phyloP scores from a whole-genome alignment of 345 rosid genomes.

The Salix arbutifolia region DNA sequence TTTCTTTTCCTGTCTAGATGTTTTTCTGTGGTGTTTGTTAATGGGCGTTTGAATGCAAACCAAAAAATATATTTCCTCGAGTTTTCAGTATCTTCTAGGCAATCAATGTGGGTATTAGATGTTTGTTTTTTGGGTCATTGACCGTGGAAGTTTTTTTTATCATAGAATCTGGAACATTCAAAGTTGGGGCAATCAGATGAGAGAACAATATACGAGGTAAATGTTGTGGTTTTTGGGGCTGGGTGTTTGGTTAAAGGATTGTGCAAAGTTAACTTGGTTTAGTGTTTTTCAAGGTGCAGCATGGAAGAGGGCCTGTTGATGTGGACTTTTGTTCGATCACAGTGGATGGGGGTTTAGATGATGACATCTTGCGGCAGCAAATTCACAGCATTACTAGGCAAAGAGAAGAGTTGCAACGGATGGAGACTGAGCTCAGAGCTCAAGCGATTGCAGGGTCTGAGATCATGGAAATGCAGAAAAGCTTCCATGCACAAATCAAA shows the following conservation, averaged over 20 bases:
- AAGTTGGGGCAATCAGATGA: conserved; percentile 67
- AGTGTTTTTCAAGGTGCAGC: conserved; percentile 59
- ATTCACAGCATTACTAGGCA: conserved; percentile 51
- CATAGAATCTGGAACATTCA: conserved; percentile 59
- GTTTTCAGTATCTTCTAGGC: neutral
- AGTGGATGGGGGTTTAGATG: conserved; percentile 46
- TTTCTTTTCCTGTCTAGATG: neutral
- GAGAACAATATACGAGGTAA: conserved; percentile 83
- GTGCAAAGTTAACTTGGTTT: conserved; percentile 21
- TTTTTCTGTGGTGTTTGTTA: neutral
- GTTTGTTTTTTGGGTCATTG: neutral
- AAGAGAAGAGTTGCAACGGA: conserved; percentile 67
- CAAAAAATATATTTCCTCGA: neutral
- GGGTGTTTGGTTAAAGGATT: neutral
- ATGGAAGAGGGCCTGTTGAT: conserved; percentile 64
- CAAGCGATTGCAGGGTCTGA: conserved; percentile 61
- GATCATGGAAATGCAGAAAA: conserved; percentile 56
- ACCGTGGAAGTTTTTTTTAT: neutral
- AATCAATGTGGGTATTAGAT: neutral
- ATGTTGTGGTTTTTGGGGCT: conserved; percentile 7
- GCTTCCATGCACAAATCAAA: conserved; percentile 53
- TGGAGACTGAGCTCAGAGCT: conserved; percentile 82
- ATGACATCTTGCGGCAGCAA: conserved; percentile 59
- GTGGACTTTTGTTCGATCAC: conserved; percentile 56
- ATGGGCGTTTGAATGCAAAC: neutral